Base-by-base conservation (phyloP, 2,329 filamentous ascomycete species). In the Fusarium pseudograminearum region DNA sequence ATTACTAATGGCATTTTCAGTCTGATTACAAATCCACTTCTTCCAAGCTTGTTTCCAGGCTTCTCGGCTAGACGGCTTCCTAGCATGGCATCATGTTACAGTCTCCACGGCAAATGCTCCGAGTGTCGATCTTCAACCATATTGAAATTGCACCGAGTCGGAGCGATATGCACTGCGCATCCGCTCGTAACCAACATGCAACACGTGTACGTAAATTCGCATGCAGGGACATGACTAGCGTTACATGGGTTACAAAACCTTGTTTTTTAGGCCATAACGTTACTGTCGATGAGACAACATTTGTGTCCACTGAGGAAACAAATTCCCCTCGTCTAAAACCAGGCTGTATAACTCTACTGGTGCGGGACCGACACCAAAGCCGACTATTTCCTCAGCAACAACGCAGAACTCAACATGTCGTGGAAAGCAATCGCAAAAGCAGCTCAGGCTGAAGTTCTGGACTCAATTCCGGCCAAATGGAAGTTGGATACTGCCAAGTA, bases 351-450 rank as follows among this genome's bases (percentile, higher is more conserved):
- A 26, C 22, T 12, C 16, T 4, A 8, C 12, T 20, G 18, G 20
- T 26, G 22, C 22, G 11, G n/a, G 16, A n/a, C 34, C 11, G 14
- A n/a, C 10, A 5, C 22, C 16, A 9, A 26, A 36, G 10, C 7
- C 16, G 10, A 4, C 8, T 26, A 4, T 12, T 38, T 38, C 47
- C 18, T 20, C 5, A 38, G 18, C 33, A 36, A 12, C 18, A 51
- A 20, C 15, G 3, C 10, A 5, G 7, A 1, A 15, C 3, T 5
- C 30, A 26, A 7, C 3, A 50, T 57, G 54, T 41, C 54, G 7
- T 63, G 60, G 55, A n/a, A 48, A 31, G 16, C n/a, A 44, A 63
- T 54, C 10, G 48, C 60, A 2, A 41, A 59, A n/a, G 42, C 15
- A 48, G 55, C 55, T 28, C 55, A 63, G 15, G 42, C 41, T 22